Percentiles rank a stretch among this genome's conserved stretches.
These are phyloP conservation scores for Pythium rhizo-oryzae DNA, from an alignment of 352 stramenopile species.

Conservation along the genomic window DNA sequence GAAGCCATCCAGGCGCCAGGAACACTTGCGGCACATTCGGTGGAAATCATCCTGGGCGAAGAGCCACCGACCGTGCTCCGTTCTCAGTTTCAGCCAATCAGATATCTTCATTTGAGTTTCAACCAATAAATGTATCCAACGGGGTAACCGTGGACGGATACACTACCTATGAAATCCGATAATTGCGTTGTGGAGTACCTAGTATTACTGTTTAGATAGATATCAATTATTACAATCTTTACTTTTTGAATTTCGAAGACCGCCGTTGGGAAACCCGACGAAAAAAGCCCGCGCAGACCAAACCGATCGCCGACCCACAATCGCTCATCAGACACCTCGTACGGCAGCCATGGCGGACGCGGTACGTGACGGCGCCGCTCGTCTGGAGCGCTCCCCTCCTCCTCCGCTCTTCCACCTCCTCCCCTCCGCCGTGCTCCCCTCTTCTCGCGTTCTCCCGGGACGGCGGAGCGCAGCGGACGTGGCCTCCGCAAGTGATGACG, in stretches of 20 bases:
- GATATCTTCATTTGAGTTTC: neutral
- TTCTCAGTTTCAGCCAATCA: slow-evolving; percentile 10
- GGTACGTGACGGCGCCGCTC: neutral
- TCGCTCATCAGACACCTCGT: neutral
- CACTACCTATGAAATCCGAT: neutral
- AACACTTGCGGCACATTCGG: slow-evolving; percentile 16
- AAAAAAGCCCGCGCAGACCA: slow-evolving; percentile 23
- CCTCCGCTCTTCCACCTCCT: neutral
- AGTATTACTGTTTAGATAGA: no score
- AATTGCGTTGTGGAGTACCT: neutral
- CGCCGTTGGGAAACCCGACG: neutral
- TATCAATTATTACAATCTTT: neutral
- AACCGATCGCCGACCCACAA: neutral
- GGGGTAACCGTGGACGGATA: neutral
- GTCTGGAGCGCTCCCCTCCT: neutral
- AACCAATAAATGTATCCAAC: neutral
- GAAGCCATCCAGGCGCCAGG: slow-evolving; percentile 12
- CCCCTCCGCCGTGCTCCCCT: neutral
- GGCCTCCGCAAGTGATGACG: no score
- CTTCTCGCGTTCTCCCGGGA: neutral
- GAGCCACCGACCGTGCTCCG: neutral
- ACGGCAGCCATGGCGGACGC: slow-evolving; percentile 19
- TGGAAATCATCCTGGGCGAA: slow-evolving; percentile 4
- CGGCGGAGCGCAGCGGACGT: no score
- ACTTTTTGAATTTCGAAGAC: slow-evolving; percentile 24